These are phyloP conservation scores for Cryphonectria nitschkei DNA, from an alignment of 2,329 filamentous ascomycete genomes.

Conservation along the genomic window DNA sequence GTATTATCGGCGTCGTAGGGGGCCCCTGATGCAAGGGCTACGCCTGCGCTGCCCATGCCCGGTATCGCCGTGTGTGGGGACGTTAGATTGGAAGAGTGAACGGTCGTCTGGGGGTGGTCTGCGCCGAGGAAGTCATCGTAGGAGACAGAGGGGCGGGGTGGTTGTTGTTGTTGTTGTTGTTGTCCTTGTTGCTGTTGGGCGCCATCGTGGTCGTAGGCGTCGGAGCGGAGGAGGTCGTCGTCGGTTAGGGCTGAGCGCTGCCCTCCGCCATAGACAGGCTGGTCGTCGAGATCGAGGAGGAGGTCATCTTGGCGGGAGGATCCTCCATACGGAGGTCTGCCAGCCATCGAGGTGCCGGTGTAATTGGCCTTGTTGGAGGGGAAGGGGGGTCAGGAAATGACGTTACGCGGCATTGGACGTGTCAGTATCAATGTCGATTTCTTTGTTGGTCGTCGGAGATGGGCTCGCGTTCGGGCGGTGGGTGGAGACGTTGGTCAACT, in stretches of 20 bases:
- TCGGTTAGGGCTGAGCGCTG: slow-evolving; percentile 80
- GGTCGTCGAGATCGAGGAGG: slow-evolving; percentile 75
- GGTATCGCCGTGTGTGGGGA: slow-evolving; percentile 40
- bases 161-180: slow-evolving; percentile 38
- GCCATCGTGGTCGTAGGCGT: slow-evolving; percentile 70
- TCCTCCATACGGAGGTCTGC: slow-evolving; percentile 57
- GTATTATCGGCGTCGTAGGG: slow-evolving; percentile 45
- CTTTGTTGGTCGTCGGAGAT: not conserved
- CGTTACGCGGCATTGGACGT: slow-evolving; percentile 29
- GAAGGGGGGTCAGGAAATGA: slow-evolving; percentile 22
- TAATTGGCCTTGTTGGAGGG: slow-evolving; percentile 16
- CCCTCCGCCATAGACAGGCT: slow-evolving; percentile 73
- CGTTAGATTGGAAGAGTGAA: slow-evolving; percentile 44
- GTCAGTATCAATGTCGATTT: not conserved
- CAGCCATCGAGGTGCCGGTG: slow-evolving; percentile 59
- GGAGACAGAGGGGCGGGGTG: slow-evolving; percentile 80
- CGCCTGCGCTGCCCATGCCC: slow-evolving; percentile 35
- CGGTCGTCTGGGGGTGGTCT: slow-evolving; percentile 48
- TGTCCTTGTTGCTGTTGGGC: slow-evolving; percentile 53
- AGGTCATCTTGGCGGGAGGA: slow-evolving; percentile 60
- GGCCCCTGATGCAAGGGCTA: slow-evolving; percentile 35
- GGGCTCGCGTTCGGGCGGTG: slow-evolving; percentile 1
- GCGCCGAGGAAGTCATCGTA: slow-evolving; percentile 94
- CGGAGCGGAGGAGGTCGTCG: slow-evolving; percentile 76
- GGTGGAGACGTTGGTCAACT: slow-evolving; percentile 1